Evolutionary conservation across 2,329 filamentous ascomycete species (phyloP).

Genomic region (Dendryphion nanum): DNA sequence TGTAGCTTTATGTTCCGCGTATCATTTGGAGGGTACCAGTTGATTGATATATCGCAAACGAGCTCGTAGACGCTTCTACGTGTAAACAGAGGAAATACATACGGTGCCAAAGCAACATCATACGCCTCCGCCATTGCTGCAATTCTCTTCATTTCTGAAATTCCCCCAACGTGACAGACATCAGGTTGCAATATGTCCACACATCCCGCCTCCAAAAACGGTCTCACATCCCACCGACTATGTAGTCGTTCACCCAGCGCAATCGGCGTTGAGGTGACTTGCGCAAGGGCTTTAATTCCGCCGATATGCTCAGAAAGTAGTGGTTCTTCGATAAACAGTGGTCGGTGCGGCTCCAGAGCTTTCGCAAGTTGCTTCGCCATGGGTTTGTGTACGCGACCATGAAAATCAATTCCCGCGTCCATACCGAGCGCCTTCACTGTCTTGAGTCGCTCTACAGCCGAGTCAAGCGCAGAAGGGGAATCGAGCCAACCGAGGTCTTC

Average conservation of each 20-base stretch:
- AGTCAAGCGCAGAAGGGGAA: constrained; percentile 62
- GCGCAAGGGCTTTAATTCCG: constrained; percentile 61
- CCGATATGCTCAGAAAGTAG: constrained; percentile 68
- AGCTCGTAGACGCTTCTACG: too few relatives aligned
- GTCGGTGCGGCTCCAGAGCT: constrained; percentile 64
- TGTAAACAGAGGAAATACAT: too few relatives aligned
- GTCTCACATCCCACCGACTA: constrained; percentile 70
- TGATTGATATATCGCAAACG: too few relatives aligned
- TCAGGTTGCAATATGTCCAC: constrained; percentile 75
- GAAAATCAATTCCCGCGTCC: constrained; percentile 74
- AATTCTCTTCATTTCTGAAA: constrained; percentile 68
- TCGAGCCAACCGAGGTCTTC: constrained; percentile 76
- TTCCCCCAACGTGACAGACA: constrained; percentile 69
- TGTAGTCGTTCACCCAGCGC: constrained; percentile 72
- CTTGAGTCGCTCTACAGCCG: constrained; percentile 65
- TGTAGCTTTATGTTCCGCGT: too few relatives aligned
- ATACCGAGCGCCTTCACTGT: constrained; percentile 68
- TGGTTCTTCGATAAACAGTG: constrained; percentile 76
- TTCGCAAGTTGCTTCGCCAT: constrained; percentile 76
- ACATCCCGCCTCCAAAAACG: constrained; percentile 65
- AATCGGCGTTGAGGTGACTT: constrained; percentile 61
- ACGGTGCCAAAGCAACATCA: constrained; percentile 69
- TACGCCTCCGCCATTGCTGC: constrained; percentile 71
- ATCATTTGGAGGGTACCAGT: too few relatives aligned
- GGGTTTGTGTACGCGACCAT: constrained; percentile 73